phyloP scores from a whole-genome alignment of 1,284 basidiomycete genomes.

The Marasmius sp. region DNA sequence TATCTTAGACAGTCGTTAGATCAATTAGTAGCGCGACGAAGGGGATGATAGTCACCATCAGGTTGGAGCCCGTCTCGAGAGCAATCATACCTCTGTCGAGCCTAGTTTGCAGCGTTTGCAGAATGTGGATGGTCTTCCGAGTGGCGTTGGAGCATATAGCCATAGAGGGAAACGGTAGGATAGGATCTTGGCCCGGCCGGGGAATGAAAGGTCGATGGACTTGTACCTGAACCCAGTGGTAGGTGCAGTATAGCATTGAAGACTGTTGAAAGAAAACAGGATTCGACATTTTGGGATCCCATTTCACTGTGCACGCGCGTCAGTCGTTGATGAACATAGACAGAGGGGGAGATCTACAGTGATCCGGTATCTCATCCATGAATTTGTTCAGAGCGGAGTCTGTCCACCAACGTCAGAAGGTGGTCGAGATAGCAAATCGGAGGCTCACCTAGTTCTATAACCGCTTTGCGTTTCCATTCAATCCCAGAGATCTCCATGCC shows the following conservation, averaged over 20 bases:
- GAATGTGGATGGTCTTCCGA: slow-evolving; percentile 49
- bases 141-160: slow-evolving; percentile 31
- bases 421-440: not conserved
- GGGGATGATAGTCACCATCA: not conserved
- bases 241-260: slow-evolving; percentile 53
- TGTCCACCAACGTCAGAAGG: not conserved
- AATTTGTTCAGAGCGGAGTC: slow-evolving; percentile 59
- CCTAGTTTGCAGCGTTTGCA: slow-evolving; percentile 27
- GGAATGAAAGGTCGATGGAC: slow-evolving; percentile 59
- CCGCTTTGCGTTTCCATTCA: not conserved
- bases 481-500: not conserved
- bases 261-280: slow-evolving; percentile 59
- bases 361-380: slow-evolving; percentile 55
- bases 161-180: slow-evolving; percentile 34
- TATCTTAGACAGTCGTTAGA: slow-evolving; percentile 18
- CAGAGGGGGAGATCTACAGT: slow-evolving; percentile 28
- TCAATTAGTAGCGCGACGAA: slow-evolving; percentile 15
- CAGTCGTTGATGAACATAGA: not conserved
- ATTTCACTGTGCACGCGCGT: slow-evolving; percentile 39
- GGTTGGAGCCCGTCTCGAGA: not conserved
- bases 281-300: slow-evolving; percentile 58
- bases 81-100: not conserved
- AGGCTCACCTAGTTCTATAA: not conserved
- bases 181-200: slow-evolving; percentile 18
- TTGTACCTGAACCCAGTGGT: slow-evolving; percentile 62